Conservation (phyloP, 2,329 filamentous ascomycete genomes). For the Fusarium napiforme region DNA sequence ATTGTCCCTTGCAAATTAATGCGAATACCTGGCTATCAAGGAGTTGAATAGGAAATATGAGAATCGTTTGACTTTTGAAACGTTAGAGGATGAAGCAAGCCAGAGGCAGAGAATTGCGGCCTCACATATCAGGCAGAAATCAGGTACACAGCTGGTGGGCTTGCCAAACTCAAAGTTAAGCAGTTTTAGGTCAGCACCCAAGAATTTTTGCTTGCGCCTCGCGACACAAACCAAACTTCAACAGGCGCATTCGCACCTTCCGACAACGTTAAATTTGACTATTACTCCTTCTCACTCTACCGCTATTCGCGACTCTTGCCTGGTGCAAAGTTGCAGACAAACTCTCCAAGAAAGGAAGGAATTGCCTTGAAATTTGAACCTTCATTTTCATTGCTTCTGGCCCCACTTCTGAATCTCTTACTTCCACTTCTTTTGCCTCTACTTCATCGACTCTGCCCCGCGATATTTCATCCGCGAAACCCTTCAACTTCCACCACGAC, state of each 20-base stretch:
- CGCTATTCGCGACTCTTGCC: conserved; percentile 47
- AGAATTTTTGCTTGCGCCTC: conserved; percentile 42
- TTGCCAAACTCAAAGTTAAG: conserved; percentile 20
- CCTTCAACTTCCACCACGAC: conserved; percentile 18
- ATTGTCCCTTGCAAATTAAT: conserved; percentile 24
- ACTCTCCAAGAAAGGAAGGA: conserved; percentile 36
- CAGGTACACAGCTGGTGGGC: neutral
- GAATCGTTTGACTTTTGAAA: conserved; percentile 24
- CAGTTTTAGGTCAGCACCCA: conserved; percentile 42
- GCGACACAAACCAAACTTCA: conserved; percentile 33
- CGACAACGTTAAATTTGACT: conserved; percentile 29
- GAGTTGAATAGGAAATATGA: conserved; percentile 10
- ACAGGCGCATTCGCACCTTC: conserved; percentile 38
- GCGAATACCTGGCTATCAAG: conserved; percentile 22
- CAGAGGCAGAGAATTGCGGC: neutral
- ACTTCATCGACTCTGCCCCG: conserved; percentile 44
- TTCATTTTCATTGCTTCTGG: conserved; percentile 32
- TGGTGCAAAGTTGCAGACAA: conserved; percentile 52
- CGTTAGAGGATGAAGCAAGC: conserved; percentile 11
- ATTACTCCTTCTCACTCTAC: conserved; percentile 5
- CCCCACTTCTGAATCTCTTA: conserved; percentile 35
- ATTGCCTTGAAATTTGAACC: conserved; percentile 41
- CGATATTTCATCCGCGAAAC: conserved; percentile 39
- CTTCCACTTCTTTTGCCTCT: conserved; percentile 37
- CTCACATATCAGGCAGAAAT: conserved; percentile 9